Conservation (phyloP, 2,329 filamentous ascomycete genomes). For the Fusarium pseudoanthophilum region DNA sequence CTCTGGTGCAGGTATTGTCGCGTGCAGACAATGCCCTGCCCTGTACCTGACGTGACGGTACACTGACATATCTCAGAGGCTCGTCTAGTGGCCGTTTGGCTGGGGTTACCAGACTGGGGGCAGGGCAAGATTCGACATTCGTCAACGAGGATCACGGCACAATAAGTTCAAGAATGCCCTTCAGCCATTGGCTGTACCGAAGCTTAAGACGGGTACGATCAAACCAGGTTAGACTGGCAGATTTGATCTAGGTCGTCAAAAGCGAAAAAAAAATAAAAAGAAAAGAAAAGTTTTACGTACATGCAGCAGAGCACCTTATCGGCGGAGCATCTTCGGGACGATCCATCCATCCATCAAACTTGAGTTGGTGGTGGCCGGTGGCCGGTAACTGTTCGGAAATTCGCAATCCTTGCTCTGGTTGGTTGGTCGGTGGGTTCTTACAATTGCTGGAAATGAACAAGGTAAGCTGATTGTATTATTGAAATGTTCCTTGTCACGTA, state of each 20-base stretch:
- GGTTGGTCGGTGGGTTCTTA: background rate
- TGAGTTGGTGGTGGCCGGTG: background rate
- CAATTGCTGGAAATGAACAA: conserved; percentile 6
- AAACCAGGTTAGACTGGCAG: conserved; percentile 15
- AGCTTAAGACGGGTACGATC: conserved; percentile 25
- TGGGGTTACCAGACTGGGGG: conserved; percentile 21
- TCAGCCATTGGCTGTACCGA: conserved; percentile 24
- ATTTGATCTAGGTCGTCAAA: conserved; percentile 17
- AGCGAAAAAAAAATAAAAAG: conserved; percentile 16
- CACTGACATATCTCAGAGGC: conserved; percentile 26
- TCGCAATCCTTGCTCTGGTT: conserved; percentile 22
- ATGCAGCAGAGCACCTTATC: conserved; percentile 31
- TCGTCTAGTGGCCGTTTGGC: conserved; percentile 44
- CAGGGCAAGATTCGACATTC: conserved; percentile 32
- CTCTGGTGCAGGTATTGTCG: conserved; percentile 35
- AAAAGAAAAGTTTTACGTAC: conserved; percentile 36
- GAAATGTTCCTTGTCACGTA: background rate
- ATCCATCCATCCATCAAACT: conserved; percentile 17
- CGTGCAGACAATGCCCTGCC: conserved; percentile 25
- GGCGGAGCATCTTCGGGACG: conserved; percentile 44
- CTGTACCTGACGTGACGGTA: conserved; percentile 37
- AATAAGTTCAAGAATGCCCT: conserved; percentile 24
- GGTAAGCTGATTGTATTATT: conserved; percentile 10
- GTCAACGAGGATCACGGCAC: conserved; percentile 28
- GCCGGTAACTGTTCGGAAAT: conserved; percentile 32